phyloP scores from a whole-genome alignment of 2,329 filamentous ascomycete species.

The Stemphylium lycopersici region DNA sequence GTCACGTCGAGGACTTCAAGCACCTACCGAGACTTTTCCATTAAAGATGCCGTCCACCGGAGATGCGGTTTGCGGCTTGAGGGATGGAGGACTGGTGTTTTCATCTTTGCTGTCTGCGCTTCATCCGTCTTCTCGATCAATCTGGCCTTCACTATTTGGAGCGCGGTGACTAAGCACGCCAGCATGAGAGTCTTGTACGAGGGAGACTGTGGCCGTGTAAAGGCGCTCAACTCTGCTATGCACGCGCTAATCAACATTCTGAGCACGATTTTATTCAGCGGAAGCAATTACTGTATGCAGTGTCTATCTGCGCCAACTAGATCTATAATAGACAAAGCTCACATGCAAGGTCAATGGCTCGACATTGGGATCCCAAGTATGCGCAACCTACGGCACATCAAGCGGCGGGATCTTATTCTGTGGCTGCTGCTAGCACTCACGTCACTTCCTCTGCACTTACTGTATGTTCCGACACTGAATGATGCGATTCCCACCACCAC shows the following conservation, averaged over 20 bases:
- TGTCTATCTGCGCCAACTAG: constrained; percentile 19
- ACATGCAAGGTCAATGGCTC: not conserved
- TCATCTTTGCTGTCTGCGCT: not conserved
- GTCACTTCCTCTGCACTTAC: not conserved
- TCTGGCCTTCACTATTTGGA: not conserved
- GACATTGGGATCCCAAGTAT: not conserved
- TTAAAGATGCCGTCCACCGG: not conserved
- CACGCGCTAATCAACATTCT: constrained; percentile 57
- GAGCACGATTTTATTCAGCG: constrained; percentile 29
- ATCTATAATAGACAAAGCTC: not conserved
- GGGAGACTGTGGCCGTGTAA: constrained; percentile 24
- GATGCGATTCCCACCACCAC: not conserved
- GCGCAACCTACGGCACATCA: not conserved
- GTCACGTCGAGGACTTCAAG: not conserved
- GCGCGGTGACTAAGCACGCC: not conserved
- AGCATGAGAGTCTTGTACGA: constrained; percentile 10
- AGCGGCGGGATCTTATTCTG: not conserved
- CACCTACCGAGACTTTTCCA: not conserved
- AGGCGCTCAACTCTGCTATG: constrained; percentile 20
- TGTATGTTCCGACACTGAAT: not conserved
- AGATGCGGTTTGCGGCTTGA: not conserved
- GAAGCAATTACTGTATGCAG: constrained; percentile 24
- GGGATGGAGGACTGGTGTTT: not conserved
- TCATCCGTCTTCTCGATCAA: constrained; percentile 2
- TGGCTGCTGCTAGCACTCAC: not conserved